Conservation (phyloP, 73 alveolate species). For the Uronychia binucleata region DNA sequence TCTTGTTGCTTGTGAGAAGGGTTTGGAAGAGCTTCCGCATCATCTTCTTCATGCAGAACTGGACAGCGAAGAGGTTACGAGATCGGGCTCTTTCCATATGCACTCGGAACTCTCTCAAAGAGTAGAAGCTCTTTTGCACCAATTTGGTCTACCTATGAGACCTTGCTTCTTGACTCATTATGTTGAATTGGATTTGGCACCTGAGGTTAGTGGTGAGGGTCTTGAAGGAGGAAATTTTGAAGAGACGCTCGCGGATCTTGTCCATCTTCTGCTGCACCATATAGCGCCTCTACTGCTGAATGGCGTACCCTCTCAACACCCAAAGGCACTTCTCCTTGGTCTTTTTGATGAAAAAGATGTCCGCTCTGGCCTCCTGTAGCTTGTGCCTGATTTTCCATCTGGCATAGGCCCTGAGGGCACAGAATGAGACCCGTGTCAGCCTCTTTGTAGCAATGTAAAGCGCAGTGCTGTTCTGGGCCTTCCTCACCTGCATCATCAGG, state of each 20-base stretch:
- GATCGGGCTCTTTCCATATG: not conserved
- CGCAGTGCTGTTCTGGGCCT: slow-evolving; percentile 2
- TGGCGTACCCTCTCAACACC: not conserved
- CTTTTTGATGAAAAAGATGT: too few relatives aligned
- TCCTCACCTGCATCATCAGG: not conserved
- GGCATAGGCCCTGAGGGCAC: not conserved
- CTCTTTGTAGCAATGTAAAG: not conserved
- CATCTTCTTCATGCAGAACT: not conserved
- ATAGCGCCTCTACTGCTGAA: not conserved
- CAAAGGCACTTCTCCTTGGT: not conserved
- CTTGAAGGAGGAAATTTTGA: not conserved
- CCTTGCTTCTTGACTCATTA: not conserved
- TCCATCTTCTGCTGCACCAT: not conserved
- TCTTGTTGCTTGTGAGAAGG: not conserved
- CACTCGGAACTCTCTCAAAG: not conserved
- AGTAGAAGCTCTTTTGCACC: not conserved
- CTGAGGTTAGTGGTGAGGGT: not conserved
- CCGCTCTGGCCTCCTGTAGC: not conserved
- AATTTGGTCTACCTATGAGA: not conserved
- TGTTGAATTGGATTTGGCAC: too few relatives aligned
- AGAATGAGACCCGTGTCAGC: not conserved
- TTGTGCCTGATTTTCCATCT: not conserved
- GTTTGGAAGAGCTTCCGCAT: not conserved
- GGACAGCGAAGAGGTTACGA: not conserved
- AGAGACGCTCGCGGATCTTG: not conserved